phyloP scores from a whole-genome alignment of 208 protist genomes.

The Acanthamoeba triangularis region DNA sequence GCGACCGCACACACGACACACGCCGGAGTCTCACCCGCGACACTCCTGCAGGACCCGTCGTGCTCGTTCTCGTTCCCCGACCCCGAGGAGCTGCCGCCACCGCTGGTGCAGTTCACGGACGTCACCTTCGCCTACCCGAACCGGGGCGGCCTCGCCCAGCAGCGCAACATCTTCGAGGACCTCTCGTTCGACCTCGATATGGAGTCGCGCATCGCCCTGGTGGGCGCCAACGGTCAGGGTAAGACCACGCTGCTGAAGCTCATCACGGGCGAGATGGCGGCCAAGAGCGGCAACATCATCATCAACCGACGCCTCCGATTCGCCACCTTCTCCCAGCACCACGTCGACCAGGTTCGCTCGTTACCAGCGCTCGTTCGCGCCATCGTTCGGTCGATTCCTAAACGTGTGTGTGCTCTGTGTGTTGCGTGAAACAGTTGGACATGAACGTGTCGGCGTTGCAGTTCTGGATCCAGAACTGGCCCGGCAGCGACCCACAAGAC shows the following conservation, averaged over 20 bases:
- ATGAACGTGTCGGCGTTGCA: slow-evolving; percentile 64
- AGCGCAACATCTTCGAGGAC: slow-evolving; percentile 55
- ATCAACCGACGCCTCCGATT: slow-evolving; percentile 87
- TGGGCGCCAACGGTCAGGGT: slow-evolving; percentile 91
- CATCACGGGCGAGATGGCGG: slow-evolving; percentile 84
- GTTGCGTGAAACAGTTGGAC: background rate
- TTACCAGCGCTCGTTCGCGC: background rate
- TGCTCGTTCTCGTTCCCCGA: slow-evolving; percentile 86
- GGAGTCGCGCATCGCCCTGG: slow-evolving; percentile 58
- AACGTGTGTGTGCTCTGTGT: no score
- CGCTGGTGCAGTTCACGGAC: slow-evolving; percentile 96
- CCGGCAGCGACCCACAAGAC: slow-evolving; percentile 64
- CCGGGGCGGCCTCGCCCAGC: slow-evolving; percentile 82
- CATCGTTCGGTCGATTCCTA: background rate
- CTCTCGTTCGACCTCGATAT: slow-evolving; percentile 73
- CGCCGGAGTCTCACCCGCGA: no score
- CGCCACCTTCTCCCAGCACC: slow-evolving; percentile 97
- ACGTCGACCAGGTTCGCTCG: slow-evolving; percentile 93
- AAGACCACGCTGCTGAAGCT: slow-evolving; percentile 91
- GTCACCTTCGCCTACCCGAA: slow-evolving; percentile 82
- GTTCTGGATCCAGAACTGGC: slow-evolving; percentile 65
- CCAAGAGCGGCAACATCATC: slow-evolving; percentile 82
- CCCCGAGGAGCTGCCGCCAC: slow-evolving; percentile 82
- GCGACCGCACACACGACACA: no score
- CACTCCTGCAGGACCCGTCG: slow-evolving; percentile 23